phyloP scores from a whole-genome alignment of 2,329 filamentous ascomycete genomes.

The Beauveria australis region DNA sequence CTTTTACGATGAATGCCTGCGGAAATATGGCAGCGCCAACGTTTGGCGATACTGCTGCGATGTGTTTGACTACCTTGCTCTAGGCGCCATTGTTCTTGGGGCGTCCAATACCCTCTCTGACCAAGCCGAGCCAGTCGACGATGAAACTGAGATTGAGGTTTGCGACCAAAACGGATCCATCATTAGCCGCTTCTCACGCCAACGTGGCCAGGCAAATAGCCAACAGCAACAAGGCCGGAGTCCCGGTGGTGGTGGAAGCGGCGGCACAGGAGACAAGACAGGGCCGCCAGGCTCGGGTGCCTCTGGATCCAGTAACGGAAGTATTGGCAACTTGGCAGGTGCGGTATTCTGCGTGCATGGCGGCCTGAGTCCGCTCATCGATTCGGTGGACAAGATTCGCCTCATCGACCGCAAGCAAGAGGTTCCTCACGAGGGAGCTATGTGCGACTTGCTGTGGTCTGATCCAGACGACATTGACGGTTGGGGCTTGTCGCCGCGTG shows the following conservation, averaged over 20 bases:
- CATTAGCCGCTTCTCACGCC: slow-evolving; percentile 61
- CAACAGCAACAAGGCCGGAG: slow-evolving; percentile 20
- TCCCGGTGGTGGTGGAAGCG: slow-evolving; percentile 17
- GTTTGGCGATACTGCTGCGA: slow-evolving; percentile 98
- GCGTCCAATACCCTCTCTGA: slow-evolving; percentile 58
- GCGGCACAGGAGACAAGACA: slow-evolving; percentile 28
- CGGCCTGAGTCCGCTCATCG: slow-evolving; percentile 82
- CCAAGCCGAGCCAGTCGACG: slow-evolving; percentile 43
- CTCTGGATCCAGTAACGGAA: slow-evolving; percentile 57
- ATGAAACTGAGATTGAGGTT: slow-evolving; percentile 87
- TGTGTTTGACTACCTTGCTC: slow-evolving; percentile 91
- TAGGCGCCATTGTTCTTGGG: slow-evolving; percentile 85
- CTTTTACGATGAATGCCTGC: slow-evolving; percentile 94
- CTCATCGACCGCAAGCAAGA: slow-evolving; percentile 95
- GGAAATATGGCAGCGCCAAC: slow-evolving; percentile 94
- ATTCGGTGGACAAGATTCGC: slow-evolving; percentile 91
- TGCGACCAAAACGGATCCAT: slow-evolving; percentile 76
- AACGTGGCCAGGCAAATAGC: slow-evolving; percentile 18
- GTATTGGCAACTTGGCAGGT: slow-evolving; percentile 61
- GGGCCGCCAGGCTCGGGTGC: slow-evolving; percentile 76
- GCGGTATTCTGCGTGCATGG: slow-evolving; percentile 95
- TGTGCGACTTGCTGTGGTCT: slow-evolving; percentile 98
- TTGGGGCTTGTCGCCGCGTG: slow-evolving; percentile 89
- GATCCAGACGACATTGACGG: slow-evolving; percentile 97
- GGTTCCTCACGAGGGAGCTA: slow-evolving; percentile 94